Evolutionary conservation across 495 filamentous ascomycete species (phyloP).

Genomic region (Penicillium chermesinum): DNA sequence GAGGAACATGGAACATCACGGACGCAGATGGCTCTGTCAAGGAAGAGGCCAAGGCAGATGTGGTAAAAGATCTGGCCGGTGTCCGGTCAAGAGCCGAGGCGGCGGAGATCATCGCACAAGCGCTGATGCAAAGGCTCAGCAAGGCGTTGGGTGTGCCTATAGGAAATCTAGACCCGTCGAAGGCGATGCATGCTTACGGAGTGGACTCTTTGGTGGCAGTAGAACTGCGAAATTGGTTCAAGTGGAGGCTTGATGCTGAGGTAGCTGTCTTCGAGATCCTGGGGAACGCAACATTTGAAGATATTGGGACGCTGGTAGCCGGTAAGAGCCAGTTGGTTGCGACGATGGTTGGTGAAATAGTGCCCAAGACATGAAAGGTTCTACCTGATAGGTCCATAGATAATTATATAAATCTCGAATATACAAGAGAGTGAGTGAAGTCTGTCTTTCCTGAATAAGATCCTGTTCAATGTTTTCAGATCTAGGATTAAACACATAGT

Average conservation of each 20-base stretch:
- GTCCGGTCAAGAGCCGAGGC: neutral
- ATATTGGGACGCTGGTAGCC: no score
- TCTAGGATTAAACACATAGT: no score
- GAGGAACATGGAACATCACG: no score
- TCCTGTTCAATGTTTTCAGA: no score
- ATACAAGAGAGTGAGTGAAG: no score
- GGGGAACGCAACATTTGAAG: neutral
- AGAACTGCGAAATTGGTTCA: constrained; percentile 27
- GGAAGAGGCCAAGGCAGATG: neutral
- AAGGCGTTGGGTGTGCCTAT: neutral
- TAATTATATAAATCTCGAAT: no score
- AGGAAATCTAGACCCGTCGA: constrained; percentile 15
- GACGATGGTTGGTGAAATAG: no score
- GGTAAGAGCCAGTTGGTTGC: no score
- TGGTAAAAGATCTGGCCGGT: neutral
- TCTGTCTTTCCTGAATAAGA: no score
- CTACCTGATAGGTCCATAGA: no score
- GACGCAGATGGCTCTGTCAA: neutral
- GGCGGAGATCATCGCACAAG: neutral
- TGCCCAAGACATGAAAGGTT: no score
- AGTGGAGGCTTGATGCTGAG: constrained; percentile 23
- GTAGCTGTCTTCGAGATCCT: constrained; percentile 30
- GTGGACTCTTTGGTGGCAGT: constrained; percentile 22
- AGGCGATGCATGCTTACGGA: constrained; percentile 25
- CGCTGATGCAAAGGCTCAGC: neutral